phyloP scores from a whole-genome alignment of 148 eudicot species.

The Silene uniflora region DNA sequence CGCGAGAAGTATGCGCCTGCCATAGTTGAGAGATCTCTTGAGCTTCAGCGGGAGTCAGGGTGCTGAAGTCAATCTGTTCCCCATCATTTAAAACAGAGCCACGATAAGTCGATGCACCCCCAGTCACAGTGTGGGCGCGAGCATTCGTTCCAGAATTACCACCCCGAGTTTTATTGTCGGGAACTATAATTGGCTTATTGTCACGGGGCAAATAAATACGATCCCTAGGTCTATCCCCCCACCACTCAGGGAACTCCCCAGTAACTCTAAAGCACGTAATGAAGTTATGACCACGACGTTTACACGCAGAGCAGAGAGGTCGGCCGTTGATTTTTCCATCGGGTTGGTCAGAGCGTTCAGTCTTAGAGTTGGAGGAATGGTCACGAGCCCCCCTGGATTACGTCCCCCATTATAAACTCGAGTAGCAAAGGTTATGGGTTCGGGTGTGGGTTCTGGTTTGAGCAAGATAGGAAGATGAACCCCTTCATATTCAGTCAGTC shows the following conservation, averaged over 20 bases:
- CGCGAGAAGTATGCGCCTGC: not conserved
- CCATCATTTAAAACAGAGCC: not conserved
- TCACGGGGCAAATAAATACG: not conserved
- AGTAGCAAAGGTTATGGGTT: not conserved
- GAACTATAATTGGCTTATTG: not conserved
- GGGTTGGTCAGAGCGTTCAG: not conserved
- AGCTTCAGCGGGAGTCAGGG: not conserved
- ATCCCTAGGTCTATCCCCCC: not conserved
- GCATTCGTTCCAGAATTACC: not conserved
- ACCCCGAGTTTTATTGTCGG: not conserved
- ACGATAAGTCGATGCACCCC: too few relatives aligned
- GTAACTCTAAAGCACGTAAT: not conserved
- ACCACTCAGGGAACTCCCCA: not conserved
- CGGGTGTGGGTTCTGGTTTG: not conserved
- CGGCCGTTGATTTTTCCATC: not conserved
- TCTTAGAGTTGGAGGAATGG: not conserved
- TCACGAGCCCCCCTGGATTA: not conserved
- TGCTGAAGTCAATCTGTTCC: not conserved
- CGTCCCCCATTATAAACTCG: not conserved
- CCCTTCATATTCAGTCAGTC: not conserved
- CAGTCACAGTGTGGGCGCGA: not conserved
- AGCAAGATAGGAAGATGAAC: not conserved
- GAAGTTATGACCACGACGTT: not conserved
- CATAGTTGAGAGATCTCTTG: not conserved
- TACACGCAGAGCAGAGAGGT: not conserved